Evolutionary conservation across 2,329 filamentous ascomycete species (phyloP).

Genomic region (Talaromyces atroroseus): DNA sequence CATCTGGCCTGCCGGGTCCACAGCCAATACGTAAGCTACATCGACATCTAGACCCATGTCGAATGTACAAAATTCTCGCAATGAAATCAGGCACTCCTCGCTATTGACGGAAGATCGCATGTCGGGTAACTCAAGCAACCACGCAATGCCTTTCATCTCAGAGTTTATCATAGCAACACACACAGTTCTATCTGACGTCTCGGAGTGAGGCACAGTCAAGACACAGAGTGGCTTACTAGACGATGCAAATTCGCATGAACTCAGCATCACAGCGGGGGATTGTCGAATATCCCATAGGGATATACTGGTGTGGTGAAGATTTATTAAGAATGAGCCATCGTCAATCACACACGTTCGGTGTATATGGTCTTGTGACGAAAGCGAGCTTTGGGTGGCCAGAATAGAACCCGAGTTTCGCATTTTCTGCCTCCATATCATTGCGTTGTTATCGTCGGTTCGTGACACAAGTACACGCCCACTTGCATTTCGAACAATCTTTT

Average conservation of each 20-base stretch:
- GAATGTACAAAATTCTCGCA: slow-evolving; percentile 67
- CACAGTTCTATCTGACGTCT: slow-evolving; percentile 50
- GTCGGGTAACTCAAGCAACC: slow-evolving; percentile 59
- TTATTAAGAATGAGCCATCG: slow-evolving; percentile 74
- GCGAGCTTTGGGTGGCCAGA: slow-evolving; percentile 61
- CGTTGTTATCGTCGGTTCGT: slow-evolving; percentile 70
- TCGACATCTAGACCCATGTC: slow-evolving; percentile 54
- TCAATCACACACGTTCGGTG: slow-evolving; percentile 73
- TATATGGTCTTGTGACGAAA: slow-evolving; percentile 65
- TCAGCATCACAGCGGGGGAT: slow-evolving; percentile 54
- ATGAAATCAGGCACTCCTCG: slow-evolving; percentile 36
- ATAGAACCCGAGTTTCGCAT: slow-evolving; percentile 47
- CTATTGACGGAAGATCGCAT: slow-evolving; percentile 23
- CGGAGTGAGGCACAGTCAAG: slow-evolving; percentile 60
- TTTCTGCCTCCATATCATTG: slow-evolving; percentile 74
- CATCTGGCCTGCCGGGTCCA: slow-evolving; percentile 75
- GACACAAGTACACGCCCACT: slow-evolving; percentile 76
- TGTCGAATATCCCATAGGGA: slow-evolving; percentile 74
- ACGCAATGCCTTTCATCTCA: slow-evolving; percentile 71
- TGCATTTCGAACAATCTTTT: slow-evolving; percentile 81
- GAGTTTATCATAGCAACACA: slow-evolving; percentile 81
- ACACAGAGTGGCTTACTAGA: slow-evolving; percentile 72
- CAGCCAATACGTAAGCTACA: slow-evolving; percentile 62
- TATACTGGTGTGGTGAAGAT: slow-evolving; percentile 65
- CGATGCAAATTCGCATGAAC: slow-evolving; percentile 53